phyloP scores from a whole-genome alignment of 345 rosid species.

The Mallotus nudiflorus region DNA sequence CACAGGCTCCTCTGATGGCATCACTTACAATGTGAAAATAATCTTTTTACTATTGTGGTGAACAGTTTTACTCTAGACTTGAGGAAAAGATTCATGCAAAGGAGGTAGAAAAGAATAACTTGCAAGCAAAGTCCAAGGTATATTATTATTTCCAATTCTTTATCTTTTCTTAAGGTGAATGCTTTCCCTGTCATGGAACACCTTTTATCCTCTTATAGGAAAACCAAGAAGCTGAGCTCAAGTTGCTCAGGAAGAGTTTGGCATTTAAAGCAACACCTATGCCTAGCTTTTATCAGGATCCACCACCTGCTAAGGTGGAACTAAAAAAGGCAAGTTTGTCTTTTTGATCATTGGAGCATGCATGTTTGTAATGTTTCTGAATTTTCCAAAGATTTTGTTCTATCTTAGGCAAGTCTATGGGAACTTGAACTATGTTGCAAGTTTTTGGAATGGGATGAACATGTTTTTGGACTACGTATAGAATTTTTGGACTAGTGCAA shows the following conservation, averaged over 20 bases:
- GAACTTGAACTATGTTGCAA: background rate
- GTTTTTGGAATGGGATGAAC: background rate
- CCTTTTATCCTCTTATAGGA: slow-evolving; percentile 49
- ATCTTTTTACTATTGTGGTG: slow-evolving; percentile 17
- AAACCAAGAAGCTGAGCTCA: slow-evolving; percentile 94
- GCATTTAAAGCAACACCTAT: slow-evolving; percentile 95
- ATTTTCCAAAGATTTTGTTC: background rate
- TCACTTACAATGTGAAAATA: slow-evolving; percentile 6
- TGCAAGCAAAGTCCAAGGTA: slow-evolving; percentile 97
- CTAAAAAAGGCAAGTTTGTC: slow-evolving; percentile 70
- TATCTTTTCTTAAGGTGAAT: slow-evolving; percentile 5
- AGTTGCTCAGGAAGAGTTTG: slow-evolving; percentile 86
- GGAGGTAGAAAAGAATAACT: slow-evolving; percentile 69
- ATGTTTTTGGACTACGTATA: background rate
- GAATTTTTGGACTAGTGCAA: background rate
- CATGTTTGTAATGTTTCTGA: background rate
- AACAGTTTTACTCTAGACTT: slow-evolving; percentile 89
- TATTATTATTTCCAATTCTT: slow-evolving; percentile 3
- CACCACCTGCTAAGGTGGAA: slow-evolving; percentile 79
- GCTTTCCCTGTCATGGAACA: slow-evolving; percentile 3
- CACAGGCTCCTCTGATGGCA: slow-evolving; percentile 3
- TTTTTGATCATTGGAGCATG: slow-evolving; percentile 11
- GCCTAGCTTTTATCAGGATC: slow-evolving; percentile 98
- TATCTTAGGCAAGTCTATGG: background rate
- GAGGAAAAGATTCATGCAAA: slow-evolving; percentile 97